Percentiles rank a stretch among this genome's conserved stretches.
Conservation (phyloP, 108 stramenopile genomes). For the Cylindrotheca closterium region DNA sequence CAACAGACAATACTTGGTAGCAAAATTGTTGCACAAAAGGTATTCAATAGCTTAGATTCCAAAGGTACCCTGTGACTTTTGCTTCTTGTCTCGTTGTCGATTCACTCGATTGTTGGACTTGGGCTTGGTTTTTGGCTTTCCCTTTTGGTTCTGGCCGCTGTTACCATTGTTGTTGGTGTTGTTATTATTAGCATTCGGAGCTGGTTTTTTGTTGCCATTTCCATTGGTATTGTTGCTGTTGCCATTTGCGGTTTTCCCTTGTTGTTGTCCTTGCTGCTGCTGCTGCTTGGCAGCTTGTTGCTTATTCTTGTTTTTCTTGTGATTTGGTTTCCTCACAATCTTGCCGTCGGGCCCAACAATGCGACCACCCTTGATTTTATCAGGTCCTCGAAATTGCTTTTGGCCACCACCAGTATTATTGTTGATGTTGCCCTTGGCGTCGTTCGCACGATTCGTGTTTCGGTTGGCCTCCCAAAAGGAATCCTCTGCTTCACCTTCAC, state of each 20-base stretch:
- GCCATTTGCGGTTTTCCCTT: neutral
- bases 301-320: slow-evolving; percentile 40
- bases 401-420: neutral
- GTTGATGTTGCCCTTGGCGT: slow-evolving; percentile 1
- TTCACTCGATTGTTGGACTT: slow-evolving; percentile 35
- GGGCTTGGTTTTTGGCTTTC: slow-evolving; percentile 36
- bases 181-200: no score
- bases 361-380: slow-evolving; percentile 84
- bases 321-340: slow-evolving; percentile 46
- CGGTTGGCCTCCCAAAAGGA: slow-evolving; percentile 68
- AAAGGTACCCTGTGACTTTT: slow-evolving; percentile 34
- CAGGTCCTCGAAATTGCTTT: slow-evolving; percentile 72
- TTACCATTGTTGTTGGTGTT: no score
- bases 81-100: slow-evolving; percentile 34
- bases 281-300: slow-evolving; percentile 3
- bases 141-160: neutral
- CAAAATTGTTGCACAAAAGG: neutral
- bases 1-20: neutral
- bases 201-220: neutral
- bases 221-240: slow-evolving; percentile 5
- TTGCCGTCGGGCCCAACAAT: slow-evolving; percentile 76
- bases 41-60: slow-evolving; percentile 14
- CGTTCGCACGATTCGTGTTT: slow-evolving; percentile 34
- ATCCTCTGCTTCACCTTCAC: slow-evolving; percentile 62
- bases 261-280: slow-evolving; percentile 13